Conservation (phyloP, 106 monocot species). For the Triglochin maritima region DNA sequence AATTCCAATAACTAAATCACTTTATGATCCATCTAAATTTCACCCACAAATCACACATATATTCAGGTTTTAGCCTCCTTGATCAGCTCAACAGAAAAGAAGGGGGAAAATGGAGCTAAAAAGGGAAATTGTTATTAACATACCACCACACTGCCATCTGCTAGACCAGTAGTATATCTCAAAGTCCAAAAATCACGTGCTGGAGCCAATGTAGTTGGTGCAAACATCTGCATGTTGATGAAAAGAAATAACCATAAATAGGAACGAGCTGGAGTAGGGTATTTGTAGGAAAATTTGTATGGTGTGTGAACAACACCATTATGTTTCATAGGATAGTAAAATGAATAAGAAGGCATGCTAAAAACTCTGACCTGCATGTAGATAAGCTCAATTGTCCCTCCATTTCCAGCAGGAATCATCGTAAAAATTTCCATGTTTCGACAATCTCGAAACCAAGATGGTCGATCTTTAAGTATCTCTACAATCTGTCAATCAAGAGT, state of each 20-base stretch:
- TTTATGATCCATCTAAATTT: no score
- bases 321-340: neutral
- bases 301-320: no score
- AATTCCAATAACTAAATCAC: no score
- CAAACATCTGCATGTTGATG: slow-evolving; percentile 45
- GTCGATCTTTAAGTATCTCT: slow-evolving; percentile 85
- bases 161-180: slow-evolving; percentile 67
- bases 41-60: no score
- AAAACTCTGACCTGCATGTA: slow-evolving; percentile 69
- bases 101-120: no score
- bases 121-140: neutral
- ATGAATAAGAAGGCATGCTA: neutral
- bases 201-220: slow-evolving; percentile 90
- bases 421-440: slow-evolving; percentile 65
- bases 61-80: no score
- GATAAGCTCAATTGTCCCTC: slow-evolving; percentile 84
- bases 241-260: neutral
- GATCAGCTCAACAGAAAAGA: no score
- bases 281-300: no score
- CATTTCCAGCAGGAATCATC: slow-evolving; percentile 75
- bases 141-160: slow-evolving; percentile 96
- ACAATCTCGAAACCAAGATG: slow-evolving; percentile 91
- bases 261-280: no score
- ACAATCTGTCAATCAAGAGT: slow-evolving; percentile 35
- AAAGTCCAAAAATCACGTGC: slow-evolving; percentile 94